A percentile compares a stretch with the other conserved stretches of the same genome.
Conservation (phyloP, 805 yeast genomes). For the Wickerhamomyces silvicola region DNA sequence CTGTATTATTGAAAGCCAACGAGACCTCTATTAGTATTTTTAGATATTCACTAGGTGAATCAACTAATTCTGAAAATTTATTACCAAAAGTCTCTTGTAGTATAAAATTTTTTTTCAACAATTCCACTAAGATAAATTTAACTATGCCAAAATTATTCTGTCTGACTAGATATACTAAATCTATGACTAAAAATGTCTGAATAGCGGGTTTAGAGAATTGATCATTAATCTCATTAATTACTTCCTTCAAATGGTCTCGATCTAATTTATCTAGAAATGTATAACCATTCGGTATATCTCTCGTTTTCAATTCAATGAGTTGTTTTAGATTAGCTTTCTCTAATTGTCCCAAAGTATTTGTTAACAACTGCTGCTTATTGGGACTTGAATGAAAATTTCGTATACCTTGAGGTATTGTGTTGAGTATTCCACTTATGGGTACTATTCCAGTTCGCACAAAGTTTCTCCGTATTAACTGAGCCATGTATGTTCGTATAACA, state of each 20-base stretch:
- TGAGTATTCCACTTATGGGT: no score
- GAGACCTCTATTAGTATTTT: not conserved
- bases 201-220: no score
- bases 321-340: slow-evolving; percentile 9
- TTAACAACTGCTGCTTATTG: no score
- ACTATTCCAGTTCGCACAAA: no score
- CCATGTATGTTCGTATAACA: no score
- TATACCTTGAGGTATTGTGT: no score
- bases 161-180: no score
- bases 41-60: not conserved
- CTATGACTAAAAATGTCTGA: slow-evolving; percentile 4
- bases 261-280: not conserved
- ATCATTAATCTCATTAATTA: not conserved
- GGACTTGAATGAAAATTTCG: no score
- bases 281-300: not conserved
- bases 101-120: not conserved
- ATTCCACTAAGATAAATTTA: no score
- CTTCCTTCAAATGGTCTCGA: slow-evolving; percentile 1
- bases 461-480: no score
- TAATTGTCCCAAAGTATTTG: no score
- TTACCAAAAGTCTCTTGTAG: not conserved
- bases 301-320: slow-evolving; percentile 2
- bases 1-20: not conserved
- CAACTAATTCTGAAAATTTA: not conserved
- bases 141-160: no score